A percentile compares a stretch with the other conserved stretches of the same genome.
These are phyloP conservation scores for Yamadazyma endophytica DNA, from an alignment of 805 yeast genomes.

Conservation along the genomic window DNA sequence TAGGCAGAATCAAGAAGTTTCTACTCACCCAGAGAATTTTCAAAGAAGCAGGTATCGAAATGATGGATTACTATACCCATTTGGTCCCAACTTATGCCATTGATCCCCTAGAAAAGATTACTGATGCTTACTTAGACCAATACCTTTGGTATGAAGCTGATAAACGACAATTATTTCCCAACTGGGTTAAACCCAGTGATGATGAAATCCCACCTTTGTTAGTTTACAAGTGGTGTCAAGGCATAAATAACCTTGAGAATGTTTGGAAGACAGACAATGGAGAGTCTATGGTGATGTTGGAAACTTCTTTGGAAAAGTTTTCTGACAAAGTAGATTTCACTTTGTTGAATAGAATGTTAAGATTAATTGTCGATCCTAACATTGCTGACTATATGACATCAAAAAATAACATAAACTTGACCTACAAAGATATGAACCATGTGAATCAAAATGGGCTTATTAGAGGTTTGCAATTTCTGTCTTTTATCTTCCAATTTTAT, in stretches of 20 bases:
- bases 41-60: constrained; percentile 79
- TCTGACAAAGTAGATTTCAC: constrained; percentile 89
- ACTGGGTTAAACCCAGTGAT: constrained; percentile 95
- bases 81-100: constrained; percentile 81
- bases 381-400: constrained; percentile 94
- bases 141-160: constrained; percentile 96
- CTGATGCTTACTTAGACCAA: constrained; percentile 94
- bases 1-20: constrained; percentile 77
- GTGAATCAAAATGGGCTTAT: constrained; percentile 84
- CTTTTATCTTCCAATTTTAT: constrained; percentile 86
- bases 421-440: constrained; percentile 94
- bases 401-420: constrained; percentile 75
- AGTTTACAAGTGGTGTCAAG: constrained; percentile 93
- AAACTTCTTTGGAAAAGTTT: constrained; percentile 63
- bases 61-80: constrained; percentile 88
- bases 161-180: constrained; percentile 80
- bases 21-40: constrained; percentile 86
- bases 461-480: constrained; percentile 85
- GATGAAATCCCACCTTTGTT: constrained; percentile 88
- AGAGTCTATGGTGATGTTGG: constrained; percentile 79
- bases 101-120: constrained; percentile 90
- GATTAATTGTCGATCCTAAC: constrained; percentile 81
- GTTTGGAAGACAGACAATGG: constrained; percentile 81
- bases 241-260: constrained; percentile 69
- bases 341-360: constrained; percentile 70